Evolutionary conservation across 2,329 filamentous ascomycete species (phyloP).

Genomic region (Stylonectria norvegica): DNA sequence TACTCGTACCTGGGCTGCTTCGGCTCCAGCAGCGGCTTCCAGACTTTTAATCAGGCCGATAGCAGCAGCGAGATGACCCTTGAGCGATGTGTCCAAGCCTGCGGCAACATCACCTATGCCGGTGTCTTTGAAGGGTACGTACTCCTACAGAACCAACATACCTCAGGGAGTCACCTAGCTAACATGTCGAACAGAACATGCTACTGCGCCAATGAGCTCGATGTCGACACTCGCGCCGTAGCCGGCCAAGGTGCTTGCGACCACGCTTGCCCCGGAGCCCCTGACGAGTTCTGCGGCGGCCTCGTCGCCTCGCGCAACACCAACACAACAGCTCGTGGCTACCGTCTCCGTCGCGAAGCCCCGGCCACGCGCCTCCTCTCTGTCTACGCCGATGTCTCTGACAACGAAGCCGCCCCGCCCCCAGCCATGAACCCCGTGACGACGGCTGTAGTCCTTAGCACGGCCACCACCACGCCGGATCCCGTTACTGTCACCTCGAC

Average conservation of each 20-base stretch:
- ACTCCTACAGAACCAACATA: neutral
- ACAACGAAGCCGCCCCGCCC: constrained; percentile 25
- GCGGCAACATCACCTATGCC: constrained; percentile 35
- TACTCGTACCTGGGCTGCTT: constrained; percentile 42
- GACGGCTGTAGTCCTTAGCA: too few relatives aligned
- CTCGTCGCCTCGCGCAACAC: constrained; percentile 13
- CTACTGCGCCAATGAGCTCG: constrained; percentile 44
- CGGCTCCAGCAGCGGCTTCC: constrained; percentile 35
- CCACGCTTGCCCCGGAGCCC: constrained; percentile 41
- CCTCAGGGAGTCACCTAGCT: neutral
- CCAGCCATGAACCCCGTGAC: constrained; percentile 30
- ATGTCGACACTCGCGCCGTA: constrained; percentile 37
- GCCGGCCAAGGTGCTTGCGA: constrained; percentile 30
- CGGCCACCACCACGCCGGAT: neutral
- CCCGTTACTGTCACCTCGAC: constrained; percentile 20
- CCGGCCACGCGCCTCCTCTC: constrained; percentile 37
- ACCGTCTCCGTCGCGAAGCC: constrained; percentile 25
- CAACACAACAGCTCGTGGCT: constrained; percentile 4
- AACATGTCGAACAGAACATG: constrained; percentile 32
- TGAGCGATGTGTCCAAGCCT: constrained; percentile 37
- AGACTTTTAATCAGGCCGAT: constrained; percentile 31
- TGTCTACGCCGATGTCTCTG: constrained; percentile 39
- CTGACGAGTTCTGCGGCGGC: constrained; percentile 41
- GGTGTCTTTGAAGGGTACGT: constrained; percentile 34
- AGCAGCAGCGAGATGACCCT: constrained; percentile 37